Percentiles rank a stretch among this genome's conserved stretches.
These are phyloP conservation scores for Neonectria ditissima DNA, from an alignment of 2,329 filamentous ascomycete genomes.

Conservation along the genomic window DNA sequence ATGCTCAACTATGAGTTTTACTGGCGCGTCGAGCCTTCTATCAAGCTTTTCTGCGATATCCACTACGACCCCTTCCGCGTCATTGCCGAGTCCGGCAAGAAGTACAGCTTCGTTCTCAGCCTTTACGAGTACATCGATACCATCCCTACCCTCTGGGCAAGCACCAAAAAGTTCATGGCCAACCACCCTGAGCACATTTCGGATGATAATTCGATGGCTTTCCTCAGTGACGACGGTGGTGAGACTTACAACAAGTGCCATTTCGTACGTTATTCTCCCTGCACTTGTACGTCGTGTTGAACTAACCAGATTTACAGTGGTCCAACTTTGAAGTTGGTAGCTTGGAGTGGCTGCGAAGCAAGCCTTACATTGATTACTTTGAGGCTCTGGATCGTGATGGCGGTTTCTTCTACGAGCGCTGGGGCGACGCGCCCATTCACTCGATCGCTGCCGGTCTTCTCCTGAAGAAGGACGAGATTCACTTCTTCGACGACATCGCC, in stretches of 20 bases:
- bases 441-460: slow-evolving; percentile 93
- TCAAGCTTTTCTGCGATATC: slow-evolving; percentile 96
- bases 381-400: slow-evolving; percentile 88
- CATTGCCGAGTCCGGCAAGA: slow-evolving; percentile 97
- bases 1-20: slow-evolving; percentile 99
- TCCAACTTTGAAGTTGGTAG: slow-evolving; percentile 99
- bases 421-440: slow-evolving; percentile 97
- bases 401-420: slow-evolving; percentile 99
- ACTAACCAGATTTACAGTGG: slow-evolving; percentile 71
- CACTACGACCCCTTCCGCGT: slow-evolving; percentile 96
- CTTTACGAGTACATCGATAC: slow-evolving; percentile 97
- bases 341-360: slow-evolving; percentile 90
- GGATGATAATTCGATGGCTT: slow-evolving; percentile 86
- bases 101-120: slow-evolving; percentile 97
- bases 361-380: slow-evolving; percentile 92
- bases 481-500: slow-evolving; percentile 99
- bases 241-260: slow-evolving; percentile 97
- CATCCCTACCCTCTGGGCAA: slow-evolving; percentile 96
- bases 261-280: slow-evolving; percentile 73
- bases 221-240: slow-evolving; percentile 91
- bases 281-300: background rate
- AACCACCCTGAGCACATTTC: slow-evolving; percentile 89
- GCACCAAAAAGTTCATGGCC: slow-evolving; percentile 92
- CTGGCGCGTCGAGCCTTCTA: slow-evolving; percentile 98
- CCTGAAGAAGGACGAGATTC: slow-evolving; percentile 91